Conservation (phyloP, 2,329 filamentous ascomycete genomes). For the Endothia cerciana region DNA sequence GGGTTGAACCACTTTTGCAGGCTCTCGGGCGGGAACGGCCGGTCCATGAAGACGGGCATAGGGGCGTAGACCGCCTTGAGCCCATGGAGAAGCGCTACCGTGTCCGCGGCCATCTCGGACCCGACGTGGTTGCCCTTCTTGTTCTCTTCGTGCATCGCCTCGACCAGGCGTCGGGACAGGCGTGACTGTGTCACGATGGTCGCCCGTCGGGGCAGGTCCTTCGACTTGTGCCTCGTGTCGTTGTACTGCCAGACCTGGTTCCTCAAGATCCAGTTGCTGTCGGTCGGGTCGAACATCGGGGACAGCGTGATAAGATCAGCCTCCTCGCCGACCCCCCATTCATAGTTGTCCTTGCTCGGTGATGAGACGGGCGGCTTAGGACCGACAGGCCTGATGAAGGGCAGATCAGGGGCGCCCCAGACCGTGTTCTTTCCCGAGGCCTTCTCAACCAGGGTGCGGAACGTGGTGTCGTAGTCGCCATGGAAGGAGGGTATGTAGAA, state of each 20-base stretch:
- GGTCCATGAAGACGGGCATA: constrained; percentile 79
- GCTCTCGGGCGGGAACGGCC: constrained; percentile 64
- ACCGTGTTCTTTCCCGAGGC: constrained; percentile 57
- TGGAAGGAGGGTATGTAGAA: constrained; percentile 74
- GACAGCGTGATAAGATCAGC: constrained; percentile 75
- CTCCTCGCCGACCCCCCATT: constrained; percentile 78
- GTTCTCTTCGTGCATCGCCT: constrained; percentile 79
- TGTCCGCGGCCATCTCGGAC: constrained; percentile 79
- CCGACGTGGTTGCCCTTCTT: constrained; percentile 74
- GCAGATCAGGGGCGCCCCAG: constrained; percentile 67
- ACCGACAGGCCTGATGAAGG: constrained; percentile 64
- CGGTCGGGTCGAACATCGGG: constrained; percentile 76
- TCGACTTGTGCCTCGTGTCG: constrained; percentile 51
- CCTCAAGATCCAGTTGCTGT: constrained; percentile 74
- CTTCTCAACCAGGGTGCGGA: constrained; percentile 65
- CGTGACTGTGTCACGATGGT: constrained; percentile 81
- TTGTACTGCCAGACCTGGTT: constrained; percentile 71
- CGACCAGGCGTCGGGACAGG: constrained; percentile 70
- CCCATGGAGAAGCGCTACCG: constrained; percentile 74
- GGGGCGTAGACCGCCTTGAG: constrained; percentile 79
- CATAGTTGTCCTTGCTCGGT: constrained; percentile 66
- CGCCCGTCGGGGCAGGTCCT: constrained; percentile 69
- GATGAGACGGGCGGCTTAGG: constrained; percentile 64
- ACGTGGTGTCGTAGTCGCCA: constrained; percentile 68
- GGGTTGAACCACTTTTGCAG: constrained; percentile 64